phyloP scores from a whole-genome alignment of 768 basidiomycete species.

The Kwoniella dendrophila region DNA sequence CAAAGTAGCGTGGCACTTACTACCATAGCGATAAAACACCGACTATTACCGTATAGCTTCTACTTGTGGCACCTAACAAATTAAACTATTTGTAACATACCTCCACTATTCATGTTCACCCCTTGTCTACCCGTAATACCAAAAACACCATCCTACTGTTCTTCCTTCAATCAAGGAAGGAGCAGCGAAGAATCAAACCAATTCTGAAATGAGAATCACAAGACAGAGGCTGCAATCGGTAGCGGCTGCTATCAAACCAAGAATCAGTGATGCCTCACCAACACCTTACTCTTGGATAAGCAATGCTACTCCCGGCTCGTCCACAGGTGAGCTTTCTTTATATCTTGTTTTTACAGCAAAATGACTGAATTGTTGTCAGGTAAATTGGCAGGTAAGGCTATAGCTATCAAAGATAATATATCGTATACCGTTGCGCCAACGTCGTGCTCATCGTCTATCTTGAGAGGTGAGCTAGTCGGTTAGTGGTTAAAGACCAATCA shows the following conservation, averaged over 20 bases:
- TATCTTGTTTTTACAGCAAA: background rate
- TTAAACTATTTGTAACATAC: slow-evolving; percentile 1
- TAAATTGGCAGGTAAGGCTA: slow-evolving; percentile 32
- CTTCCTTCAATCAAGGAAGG: background rate
- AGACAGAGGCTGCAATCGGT: slow-evolving; percentile 8
- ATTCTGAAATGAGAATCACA: slow-evolving; percentile 21
- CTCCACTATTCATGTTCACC: slow-evolving; percentile 18
- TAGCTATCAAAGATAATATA: slow-evolving; percentile 88
- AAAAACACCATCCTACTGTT: background rate
- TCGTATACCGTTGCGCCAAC: slow-evolving; percentile 68
- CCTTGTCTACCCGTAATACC: slow-evolving; percentile 4
- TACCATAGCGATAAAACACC: slow-evolving; percentile 25
- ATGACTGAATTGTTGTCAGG: slow-evolving; percentile 15
- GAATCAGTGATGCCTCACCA: slow-evolving; percentile 20
- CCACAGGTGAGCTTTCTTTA: slow-evolving; percentile 12
- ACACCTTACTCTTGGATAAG: slow-evolving; percentile 45
- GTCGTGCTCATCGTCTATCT: slow-evolving; percentile 77
- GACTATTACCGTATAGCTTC: slow-evolving; percentile 15
- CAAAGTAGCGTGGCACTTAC: slow-evolving; percentile 8
- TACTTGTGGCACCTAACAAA: slow-evolving; percentile 24
- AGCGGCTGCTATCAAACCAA: slow-evolving; percentile 9
- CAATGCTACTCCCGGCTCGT: slow-evolving; percentile 18
- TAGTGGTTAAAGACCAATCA: background rate
- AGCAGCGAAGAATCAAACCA: too few species aligned
- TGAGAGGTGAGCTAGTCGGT: slow-evolving; percentile 61